phyloP scores from a whole-genome alignment of 2,329 filamentous ascomycete species.

The Xylaria arbuscula region DNA sequence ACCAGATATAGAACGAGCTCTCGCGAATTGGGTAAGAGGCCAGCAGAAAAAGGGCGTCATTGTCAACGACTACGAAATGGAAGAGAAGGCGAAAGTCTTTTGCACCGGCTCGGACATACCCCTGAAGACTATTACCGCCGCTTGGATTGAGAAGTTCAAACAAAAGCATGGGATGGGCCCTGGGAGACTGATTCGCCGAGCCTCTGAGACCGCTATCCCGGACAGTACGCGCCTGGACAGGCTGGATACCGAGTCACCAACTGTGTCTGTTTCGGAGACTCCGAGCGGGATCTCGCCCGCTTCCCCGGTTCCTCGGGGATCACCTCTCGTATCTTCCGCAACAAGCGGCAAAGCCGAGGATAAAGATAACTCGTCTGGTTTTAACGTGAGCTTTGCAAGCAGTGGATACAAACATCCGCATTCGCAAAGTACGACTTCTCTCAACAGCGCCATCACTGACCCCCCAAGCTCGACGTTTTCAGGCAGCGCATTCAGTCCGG shows the following conservation, averaged over 20 bases:
- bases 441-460: constrained; percentile 75
- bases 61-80: constrained; percentile 82
- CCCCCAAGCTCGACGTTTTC: constrained; percentile 75
- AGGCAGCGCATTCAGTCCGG: constrained; percentile 76
- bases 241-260: constrained; percentile 64
- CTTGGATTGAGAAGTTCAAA: constrained; percentile 96
- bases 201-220: constrained; percentile 76
- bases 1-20: constrained; percentile 90
- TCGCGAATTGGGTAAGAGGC: constrained; percentile 88
- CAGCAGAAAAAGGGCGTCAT: constrained; percentile 79
- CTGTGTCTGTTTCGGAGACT: constrained; percentile 68
- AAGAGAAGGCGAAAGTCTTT: constrained; percentile 86
- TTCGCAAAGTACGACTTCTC: constrained; percentile 73
- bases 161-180: constrained; percentile 76
- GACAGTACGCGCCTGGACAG: constrained; percentile 70
- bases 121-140: constrained; percentile 75
- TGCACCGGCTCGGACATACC: constrained; percentile 78
- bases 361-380: constrained; percentile 68
- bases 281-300: constrained; percentile 76
- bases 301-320: constrained; percentile 72
- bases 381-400: constrained; percentile 67
- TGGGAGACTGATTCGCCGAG: constrained; percentile 64
- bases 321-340: constrained; percentile 76
- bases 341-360: constrained; percentile 74
- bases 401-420: constrained; percentile 69